Evolutionary conservation across 2,329 filamentous ascomycete species (phyloP).

Genomic region (Raffaelea ambrosiae): DNA sequence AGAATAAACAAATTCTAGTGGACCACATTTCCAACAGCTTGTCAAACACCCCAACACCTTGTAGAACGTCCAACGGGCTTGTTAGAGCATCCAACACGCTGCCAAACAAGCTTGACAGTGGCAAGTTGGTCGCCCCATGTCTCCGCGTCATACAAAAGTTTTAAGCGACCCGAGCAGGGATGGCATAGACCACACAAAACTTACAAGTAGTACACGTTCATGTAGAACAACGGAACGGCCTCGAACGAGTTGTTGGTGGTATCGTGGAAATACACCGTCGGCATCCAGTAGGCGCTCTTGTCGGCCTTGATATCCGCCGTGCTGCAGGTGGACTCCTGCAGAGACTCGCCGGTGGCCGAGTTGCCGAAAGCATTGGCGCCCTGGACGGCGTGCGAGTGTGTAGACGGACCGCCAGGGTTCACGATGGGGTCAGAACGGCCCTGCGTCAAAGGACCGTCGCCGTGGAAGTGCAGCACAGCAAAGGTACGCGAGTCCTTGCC

Average conservation of each 20-base stretch:
- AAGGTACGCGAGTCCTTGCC: constrained; percentile 44
- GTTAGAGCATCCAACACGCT: too few species aligned
- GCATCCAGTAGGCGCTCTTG: constrained; percentile 71
- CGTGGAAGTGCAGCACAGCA: constrained; percentile 64
- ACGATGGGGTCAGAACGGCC: constrained; percentile 62
- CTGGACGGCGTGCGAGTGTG: constrained; percentile 63
- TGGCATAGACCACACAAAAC: constrained; percentile 15
- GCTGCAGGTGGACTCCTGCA: constrained; percentile 57
- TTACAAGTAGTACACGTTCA: constrained; percentile 70
- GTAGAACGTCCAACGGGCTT: too few species aligned
- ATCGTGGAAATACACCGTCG: constrained; percentile 59
- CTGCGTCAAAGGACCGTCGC: constrained; percentile 50
- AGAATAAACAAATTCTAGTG: neutral
- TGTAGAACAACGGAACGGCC: constrained; percentile 60
- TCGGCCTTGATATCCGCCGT: constrained; percentile 62
- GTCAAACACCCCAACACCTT: too few species aligned
- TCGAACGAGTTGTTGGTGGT: constrained; percentile 54
- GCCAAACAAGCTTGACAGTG: too few species aligned
- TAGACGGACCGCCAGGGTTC: constrained; percentile 45
- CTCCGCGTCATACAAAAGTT: too few species aligned
- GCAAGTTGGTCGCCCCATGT: too few species aligned
- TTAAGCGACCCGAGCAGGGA: too few species aligned
- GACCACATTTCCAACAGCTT: too few species aligned
- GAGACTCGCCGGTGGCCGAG: constrained; percentile 50
- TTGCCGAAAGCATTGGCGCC: constrained; percentile 61